phyloP scores from a whole-genome alignment of 768 basidiomycete species.

The Holtermanniella nyarrowii region DNA sequence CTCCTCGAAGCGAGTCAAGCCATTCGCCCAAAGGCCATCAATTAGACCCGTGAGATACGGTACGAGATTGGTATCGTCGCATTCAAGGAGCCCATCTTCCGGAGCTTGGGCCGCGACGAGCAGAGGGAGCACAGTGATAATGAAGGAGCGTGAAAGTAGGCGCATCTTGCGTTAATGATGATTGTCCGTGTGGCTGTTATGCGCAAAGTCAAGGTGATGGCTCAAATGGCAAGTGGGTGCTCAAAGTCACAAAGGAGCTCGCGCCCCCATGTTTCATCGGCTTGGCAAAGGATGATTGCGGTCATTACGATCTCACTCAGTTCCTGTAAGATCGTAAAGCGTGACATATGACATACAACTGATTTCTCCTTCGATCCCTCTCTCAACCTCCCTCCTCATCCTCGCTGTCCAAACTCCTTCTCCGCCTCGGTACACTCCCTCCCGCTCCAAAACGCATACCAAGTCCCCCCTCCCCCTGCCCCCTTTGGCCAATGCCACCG shows the following conservation, averaged over 20 bases:
- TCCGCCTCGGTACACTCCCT: constrained; percentile 2
- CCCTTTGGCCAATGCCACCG: neutral
- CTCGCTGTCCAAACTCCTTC: constrained; percentile 1
- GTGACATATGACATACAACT: no score
- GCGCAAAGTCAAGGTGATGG: neutral
- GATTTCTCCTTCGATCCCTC: neutral
- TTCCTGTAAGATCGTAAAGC: neutral
- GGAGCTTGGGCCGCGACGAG: neutral
- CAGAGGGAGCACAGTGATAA: constrained; percentile 6
- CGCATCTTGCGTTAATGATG: no score
- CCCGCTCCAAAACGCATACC: neutral
- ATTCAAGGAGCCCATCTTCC: constrained; percentile 14
- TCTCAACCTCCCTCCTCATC: constrained; percentile 3
- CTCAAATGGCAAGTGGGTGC: no score
- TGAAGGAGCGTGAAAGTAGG: constrained; percentile 1
- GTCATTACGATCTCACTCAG: neutral
- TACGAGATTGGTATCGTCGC: constrained; percentile 15
- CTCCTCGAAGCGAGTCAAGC: constrained; percentile 26
- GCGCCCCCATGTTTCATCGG: neutral
- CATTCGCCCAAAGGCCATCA: constrained; percentile 24
- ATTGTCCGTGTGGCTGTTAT: neutral
- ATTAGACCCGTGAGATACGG: constrained; percentile 24
- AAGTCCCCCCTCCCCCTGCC: neutral
- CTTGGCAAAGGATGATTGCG: neutral
- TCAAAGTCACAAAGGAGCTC: neutral